phyloP scores from a whole-genome alignment of 202 grass and related monocot species.

The Thinopyrum obtusiflorum region DNA sequence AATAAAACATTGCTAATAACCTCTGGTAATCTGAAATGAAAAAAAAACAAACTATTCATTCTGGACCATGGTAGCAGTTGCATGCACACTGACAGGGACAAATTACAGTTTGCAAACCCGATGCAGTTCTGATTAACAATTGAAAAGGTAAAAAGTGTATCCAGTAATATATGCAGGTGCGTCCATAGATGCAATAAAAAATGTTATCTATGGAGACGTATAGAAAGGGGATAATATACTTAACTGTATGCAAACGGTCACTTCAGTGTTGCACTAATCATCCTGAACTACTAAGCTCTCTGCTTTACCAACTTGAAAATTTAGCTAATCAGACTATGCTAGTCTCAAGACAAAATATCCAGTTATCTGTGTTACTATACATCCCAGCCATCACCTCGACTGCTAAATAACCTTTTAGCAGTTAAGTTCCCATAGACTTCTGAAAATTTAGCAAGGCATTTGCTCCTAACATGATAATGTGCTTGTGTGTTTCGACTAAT shows the following conservation, averaged over 20 bases:
- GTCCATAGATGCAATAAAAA: background rate
- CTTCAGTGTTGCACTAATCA: background rate
- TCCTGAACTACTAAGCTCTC: background rate
- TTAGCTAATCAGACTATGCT: slow-evolving; percentile 13
- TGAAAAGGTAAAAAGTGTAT: background rate
- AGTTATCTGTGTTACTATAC: slow-evolving; percentile 36
- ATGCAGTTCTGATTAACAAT: slow-evolving; percentile 2
- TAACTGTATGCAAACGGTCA: background rate
- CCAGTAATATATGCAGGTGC: background rate
- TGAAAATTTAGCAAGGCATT: slow-evolving; percentile 69
- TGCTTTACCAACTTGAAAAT: slow-evolving; percentile 4
- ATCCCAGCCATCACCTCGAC: slow-evolving; percentile 80
- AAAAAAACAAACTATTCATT: background rate
- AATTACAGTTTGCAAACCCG: background rate
- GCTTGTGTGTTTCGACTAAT: slow-evolving; percentile 71
- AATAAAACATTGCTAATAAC: background rate
- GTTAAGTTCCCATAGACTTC: slow-evolving; percentile 75
- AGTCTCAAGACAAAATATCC: background rate
- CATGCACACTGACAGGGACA: background rate
- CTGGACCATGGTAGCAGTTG: slow-evolving; percentile 4
- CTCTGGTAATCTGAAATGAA: slow-evolving; percentile 12
- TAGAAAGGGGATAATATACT: background rate
- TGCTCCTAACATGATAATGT: slow-evolving; percentile 78
- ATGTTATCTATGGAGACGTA: background rate
- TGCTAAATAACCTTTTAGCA: slow-evolving; percentile 55